Evolutionary conservation across 768 basidiomycete genomes (phyloP).

Genomic region (Russula vinacea): DNA sequence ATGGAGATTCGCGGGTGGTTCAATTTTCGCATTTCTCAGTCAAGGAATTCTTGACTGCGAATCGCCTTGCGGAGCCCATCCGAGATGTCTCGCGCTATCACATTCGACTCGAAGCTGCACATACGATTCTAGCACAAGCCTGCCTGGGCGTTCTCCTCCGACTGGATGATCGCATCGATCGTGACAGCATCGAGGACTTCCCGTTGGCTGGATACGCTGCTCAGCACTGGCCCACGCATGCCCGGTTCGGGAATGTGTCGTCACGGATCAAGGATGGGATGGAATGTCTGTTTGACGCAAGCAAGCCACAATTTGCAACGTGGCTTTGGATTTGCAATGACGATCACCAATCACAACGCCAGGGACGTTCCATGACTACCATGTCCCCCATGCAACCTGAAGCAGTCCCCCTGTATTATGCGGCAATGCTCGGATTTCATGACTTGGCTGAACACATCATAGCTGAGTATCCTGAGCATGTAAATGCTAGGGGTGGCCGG

Average conservation of each 20-base stretch:
- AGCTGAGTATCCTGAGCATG: background rate
- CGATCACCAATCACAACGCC: too few relatives aligned
- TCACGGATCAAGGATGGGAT: background rate
- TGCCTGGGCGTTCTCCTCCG: background rate
- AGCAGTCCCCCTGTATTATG: background rate
- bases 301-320: background rate
- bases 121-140: conserved; percentile 1
- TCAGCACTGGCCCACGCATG: background rate
- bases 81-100: background rate
- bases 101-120: background rate
- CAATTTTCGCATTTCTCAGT: conserved; percentile 8
- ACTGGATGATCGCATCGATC: background rate
- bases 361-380: too few relatives aligned
- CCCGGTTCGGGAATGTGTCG: background rate
- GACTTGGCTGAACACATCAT: background rate
- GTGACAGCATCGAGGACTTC: background rate
- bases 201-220: background rate
- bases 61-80: background rate
- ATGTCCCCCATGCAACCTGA: background rate
- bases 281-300: background rate
- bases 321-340: background rate
- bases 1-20: background rate
- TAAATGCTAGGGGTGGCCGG: background rate
- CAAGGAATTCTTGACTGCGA: background rate
- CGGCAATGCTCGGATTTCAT: background rate